Conservation (phyloP, 1,284 basidiomycete species). For the Leccinum fuscescens region DNA sequence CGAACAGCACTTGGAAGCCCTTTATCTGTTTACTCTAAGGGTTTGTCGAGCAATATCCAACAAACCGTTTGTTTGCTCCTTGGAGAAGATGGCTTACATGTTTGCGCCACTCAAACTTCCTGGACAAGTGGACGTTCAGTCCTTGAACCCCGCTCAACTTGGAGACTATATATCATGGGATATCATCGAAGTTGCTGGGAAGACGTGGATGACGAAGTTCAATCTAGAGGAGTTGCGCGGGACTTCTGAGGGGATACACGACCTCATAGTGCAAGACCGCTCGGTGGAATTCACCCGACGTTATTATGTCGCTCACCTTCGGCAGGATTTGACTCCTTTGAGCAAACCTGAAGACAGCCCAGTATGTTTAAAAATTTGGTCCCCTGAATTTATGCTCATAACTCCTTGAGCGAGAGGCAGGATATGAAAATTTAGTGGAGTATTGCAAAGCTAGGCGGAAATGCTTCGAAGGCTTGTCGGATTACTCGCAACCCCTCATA, state of each 20-base stretch:
- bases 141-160: conserved; percentile 38
- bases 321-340: conserved; percentile 67
- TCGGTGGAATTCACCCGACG: conserved; percentile 73
- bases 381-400: conserved; percentile 13
- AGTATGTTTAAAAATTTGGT: conserved; percentile 41
- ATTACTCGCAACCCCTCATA: conserved; percentile 68
- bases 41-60: conserved; percentile 62
- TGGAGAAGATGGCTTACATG: conserved; percentile 59
- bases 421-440: conserved; percentile 57
- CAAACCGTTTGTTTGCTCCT: conserved; percentile 56
- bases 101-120: conserved; percentile 53
- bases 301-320: conserved; percentile 53
- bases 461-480: conserved; percentile 57
- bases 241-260: conserved; percentile 45
- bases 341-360: conserved; percentile 65
- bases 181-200: conserved; percentile 49
- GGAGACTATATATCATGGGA: conserved; percentile 61
- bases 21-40: conserved; percentile 63
- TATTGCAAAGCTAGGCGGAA: conserved; percentile 61
- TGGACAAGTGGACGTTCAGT: conserved; percentile 18
- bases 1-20: conserved; percentile 42
- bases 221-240: conserved; percentile 41
- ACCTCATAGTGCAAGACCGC: conserved; percentile 72
- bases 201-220: conserved; percentile 51
- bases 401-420: conserved; percentile 51